phyloP scores from a whole-genome alignment of 2,329 filamentous ascomycete genomes.

The Pseudopyricularia cyperi region DNA sequence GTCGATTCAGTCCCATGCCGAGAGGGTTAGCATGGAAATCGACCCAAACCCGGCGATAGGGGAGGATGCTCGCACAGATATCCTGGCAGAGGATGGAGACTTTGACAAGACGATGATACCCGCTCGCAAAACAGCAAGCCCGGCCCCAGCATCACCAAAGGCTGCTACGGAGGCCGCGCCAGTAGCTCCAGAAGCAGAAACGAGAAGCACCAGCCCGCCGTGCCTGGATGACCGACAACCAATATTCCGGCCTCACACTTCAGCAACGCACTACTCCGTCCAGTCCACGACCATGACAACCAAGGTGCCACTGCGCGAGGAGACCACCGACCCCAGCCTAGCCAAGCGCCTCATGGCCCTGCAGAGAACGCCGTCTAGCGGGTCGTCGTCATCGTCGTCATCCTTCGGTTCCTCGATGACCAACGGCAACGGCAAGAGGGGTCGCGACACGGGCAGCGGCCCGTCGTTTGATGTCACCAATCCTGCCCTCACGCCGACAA shows the following conservation, averaged over 20 bases:
- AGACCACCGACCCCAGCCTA: slow-evolving; percentile 28
- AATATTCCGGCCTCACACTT: slow-evolving; percentile 28
- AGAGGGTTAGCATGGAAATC: neutral
- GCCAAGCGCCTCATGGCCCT: slow-evolving; percentile 23
- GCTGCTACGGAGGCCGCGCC: neutral
- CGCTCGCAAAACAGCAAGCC: neutral
- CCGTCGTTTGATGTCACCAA: slow-evolving; percentile 40
- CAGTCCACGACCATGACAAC: slow-evolving; percentile 37
- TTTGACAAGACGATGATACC: neutral
- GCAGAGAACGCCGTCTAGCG: slow-evolving; percentile 27
- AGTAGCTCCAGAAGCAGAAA: neutral
- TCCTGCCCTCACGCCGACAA: slow-evolving; percentile 49
- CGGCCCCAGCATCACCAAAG: neutral
- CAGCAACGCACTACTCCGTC: slow-evolving; percentile 30
- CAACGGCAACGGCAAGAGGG: slow-evolving; percentile 11
- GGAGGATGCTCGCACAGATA: neutral
- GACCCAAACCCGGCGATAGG: neutral
- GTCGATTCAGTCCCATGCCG: neutral
- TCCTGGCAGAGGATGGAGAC: neutral
- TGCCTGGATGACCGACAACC: neutral
- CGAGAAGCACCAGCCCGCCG: neutral
- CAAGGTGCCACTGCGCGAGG: slow-evolving; percentile 36
- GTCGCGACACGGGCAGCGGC: slow-evolving; percentile 12
- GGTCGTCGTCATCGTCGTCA: slow-evolving; percentile 2
- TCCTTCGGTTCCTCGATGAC: neutral